These are phyloP conservation scores for Biancaea sappan DNA, from an alignment of 306 rosid species.

Conservation along the genomic window DNA sequence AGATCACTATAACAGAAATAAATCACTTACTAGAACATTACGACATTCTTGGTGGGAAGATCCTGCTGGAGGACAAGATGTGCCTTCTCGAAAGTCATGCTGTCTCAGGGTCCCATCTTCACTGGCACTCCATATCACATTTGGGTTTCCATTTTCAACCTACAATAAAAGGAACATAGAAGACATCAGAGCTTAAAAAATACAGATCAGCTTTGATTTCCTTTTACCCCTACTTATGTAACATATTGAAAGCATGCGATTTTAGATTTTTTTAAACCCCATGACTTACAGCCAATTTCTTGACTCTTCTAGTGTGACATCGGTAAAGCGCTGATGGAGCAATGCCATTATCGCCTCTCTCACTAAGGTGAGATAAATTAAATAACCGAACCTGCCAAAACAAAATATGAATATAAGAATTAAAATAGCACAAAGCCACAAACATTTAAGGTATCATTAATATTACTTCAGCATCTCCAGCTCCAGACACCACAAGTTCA, in stretches of 20 bases:
- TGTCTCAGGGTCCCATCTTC: conserved; percentile 99
- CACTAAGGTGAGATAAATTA: conserved; percentile 65
- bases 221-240: conserved; percentile 7
- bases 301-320: conserved; percentile 92
- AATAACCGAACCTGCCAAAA: conserved; percentile 85
- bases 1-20: conserved; percentile 11
- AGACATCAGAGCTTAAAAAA: conserved; percentile 33
- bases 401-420: conserved; percentile 25
- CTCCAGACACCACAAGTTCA: conserved; percentile 96
- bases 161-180: conserved; percentile 38
- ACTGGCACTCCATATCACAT: conserved; percentile 99
- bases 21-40: conserved; percentile 73
- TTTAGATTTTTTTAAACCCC: conserved; percentile 26
- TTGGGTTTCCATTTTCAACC: conserved; percentile 98
- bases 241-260: conserved; percentile 27
- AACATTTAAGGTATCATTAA: conserved; percentile 14
- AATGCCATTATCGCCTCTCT: conserved; percentile 65
- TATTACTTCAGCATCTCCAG: conserved; percentile 96
- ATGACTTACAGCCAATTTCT: conserved; percentile 92
- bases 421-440: conserved; percentile 6
- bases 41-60: conserved; percentile 90
- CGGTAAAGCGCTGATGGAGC: conserved; percentile 71
- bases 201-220: conserved; percentile 1
- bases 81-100: conserved; percentile 91
- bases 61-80: conserved; percentile 88